Evolutionary conservation across 2,329 filamentous ascomycete species (phyloP).

Genomic region (Aureobasidium sp.): DNA sequence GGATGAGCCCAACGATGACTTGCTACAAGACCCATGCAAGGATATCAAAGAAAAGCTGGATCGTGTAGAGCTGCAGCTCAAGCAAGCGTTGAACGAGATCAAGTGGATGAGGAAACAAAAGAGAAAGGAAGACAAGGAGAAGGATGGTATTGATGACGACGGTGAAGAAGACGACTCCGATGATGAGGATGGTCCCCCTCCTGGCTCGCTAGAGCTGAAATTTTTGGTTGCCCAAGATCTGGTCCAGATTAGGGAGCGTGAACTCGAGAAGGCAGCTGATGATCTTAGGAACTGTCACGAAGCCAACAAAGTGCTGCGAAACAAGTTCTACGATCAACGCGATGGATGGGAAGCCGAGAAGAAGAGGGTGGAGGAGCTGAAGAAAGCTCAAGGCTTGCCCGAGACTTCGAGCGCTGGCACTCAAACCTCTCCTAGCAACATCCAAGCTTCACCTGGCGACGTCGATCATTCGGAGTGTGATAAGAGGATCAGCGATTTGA

Average conservation of each 20-base stretch:
- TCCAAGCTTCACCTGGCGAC: background rate
- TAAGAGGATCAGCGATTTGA: background rate
- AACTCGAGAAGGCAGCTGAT: background rate
- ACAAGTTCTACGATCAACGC: background rate
- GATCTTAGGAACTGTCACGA: background rate
- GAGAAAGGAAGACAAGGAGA: background rate
- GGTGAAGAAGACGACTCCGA: background rate
- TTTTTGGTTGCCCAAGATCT: background rate
- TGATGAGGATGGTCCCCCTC: background rate
- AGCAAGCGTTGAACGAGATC: background rate
- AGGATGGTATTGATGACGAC: background rate
- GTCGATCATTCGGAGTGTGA: background rate
- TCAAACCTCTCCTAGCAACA: background rate
- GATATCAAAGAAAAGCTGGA: background rate
- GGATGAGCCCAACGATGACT: background rate
- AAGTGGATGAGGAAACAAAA: background rate
- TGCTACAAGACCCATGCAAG: background rate
- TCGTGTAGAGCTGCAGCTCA: background rate
- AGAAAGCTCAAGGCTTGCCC: background rate
- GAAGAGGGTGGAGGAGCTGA: background rate
- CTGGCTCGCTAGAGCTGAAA: background rate
- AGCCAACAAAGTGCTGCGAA: background rate
- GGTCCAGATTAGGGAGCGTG: background rate
- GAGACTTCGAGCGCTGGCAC: background rate
- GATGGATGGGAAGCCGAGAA: background rate